A percentile compares a stretch with the other conserved stretches of the same genome.
These are phyloP conservation scores for Colletotrichum gloeosporioides DNA, from an alignment of 2,329 filamentous ascomycete genomes.

Conservation along the genomic window DNA sequence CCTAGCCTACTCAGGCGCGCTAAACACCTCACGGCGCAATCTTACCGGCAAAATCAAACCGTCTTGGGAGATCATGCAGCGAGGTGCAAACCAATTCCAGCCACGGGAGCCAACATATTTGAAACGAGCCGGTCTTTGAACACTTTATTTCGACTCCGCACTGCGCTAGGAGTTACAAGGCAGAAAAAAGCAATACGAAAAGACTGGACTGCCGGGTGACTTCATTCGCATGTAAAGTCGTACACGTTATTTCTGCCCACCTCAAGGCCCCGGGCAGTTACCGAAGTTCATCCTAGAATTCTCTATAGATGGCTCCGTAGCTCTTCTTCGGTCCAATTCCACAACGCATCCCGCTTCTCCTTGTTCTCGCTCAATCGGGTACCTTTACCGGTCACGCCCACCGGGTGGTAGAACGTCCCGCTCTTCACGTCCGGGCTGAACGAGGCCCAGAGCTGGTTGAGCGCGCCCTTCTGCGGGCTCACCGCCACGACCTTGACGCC, in stretches of 20 bases:
- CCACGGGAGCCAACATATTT: neutral
- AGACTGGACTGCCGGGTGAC: neutral
- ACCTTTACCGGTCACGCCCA: constrained; percentile 31
- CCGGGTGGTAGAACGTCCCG: constrained; percentile 37
- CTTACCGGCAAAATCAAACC: constrained; percentile 1
- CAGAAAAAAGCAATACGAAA: neutral
- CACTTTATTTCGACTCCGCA: neutral
- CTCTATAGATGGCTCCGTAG: constrained; percentile 22
- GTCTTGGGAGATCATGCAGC: constrained; percentile 5
- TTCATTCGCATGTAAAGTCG: neutral
- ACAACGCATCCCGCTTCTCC: constrained; percentile 32
- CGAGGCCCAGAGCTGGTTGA: constrained; percentile 38
- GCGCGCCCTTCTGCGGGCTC: constrained; percentile 24
- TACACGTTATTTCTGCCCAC: neutral
- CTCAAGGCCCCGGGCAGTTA: neutral
- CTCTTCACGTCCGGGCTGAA: constrained; percentile 25
- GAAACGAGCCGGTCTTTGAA: neutral
- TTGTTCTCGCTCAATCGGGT: constrained; percentile 26
- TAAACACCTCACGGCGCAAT: neutral
- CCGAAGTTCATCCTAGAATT: neutral
- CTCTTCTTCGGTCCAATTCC: constrained; percentile 42
- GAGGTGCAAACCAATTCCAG: neutral
- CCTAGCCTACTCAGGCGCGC: neutral
- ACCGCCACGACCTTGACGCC: constrained; percentile 58
- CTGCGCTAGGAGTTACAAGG: neutral